Conservation (phyloP, 1,139 yeast species). For the Pichiaceae sp. region DNA sequence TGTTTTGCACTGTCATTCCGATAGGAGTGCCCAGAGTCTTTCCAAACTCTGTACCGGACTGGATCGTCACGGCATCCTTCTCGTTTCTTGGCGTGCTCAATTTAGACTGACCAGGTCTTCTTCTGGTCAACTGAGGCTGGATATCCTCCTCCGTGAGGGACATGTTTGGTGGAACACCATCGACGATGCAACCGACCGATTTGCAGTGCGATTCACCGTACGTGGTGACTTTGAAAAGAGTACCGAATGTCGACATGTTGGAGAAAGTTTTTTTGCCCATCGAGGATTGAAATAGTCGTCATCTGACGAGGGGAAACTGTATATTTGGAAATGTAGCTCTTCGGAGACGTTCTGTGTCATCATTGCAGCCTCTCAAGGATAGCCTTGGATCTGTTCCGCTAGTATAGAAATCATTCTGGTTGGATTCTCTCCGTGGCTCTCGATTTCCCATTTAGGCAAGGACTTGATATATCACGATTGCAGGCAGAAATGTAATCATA, state of each 20-base stretch:
- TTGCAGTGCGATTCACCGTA: constrained; percentile 98
- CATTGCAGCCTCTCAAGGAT: no score
- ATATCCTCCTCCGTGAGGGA: constrained; percentile 75
- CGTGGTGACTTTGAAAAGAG: constrained; percentile 68
- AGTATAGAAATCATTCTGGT: no score
- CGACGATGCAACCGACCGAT: constrained; percentile 98
- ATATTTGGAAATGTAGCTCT: no score
- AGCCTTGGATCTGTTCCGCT: no score
- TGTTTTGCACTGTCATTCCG: constrained; percentile 85
- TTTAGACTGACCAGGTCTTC: constrained; percentile 96
- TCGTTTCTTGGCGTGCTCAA: constrained; percentile 93
- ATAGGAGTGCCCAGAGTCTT: constrained; percentile 91
- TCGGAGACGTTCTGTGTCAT: no score
- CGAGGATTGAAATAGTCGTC: no score
- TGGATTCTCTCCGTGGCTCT: no score
- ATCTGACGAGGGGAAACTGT: no score
- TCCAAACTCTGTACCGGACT: constrained; percentile 90
- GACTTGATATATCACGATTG: no score
- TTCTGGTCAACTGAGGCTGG: constrained; percentile 91
- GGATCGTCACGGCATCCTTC: constrained; percentile 86
- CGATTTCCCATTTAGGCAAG: no score
- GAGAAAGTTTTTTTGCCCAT: no score
- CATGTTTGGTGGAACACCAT: constrained; percentile 96
- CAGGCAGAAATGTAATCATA: no score
- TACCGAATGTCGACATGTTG: constrained; percentile 59